phyloP scores from a whole-genome alignment of 2,329 filamentous ascomycete species.

The Coniella vitis region DNA sequence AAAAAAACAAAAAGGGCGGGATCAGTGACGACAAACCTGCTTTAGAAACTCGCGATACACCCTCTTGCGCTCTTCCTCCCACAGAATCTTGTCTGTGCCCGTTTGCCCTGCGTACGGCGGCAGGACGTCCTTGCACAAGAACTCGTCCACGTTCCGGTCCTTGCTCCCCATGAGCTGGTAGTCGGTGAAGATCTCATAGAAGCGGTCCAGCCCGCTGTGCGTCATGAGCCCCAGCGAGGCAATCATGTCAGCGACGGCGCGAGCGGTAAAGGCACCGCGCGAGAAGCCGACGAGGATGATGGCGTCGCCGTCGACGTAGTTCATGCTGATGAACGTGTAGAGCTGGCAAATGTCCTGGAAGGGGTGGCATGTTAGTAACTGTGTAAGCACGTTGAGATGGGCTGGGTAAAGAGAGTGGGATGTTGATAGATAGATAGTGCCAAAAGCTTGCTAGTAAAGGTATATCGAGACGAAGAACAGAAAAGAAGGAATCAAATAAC shows the following conservation, averaged over 20 bases:
- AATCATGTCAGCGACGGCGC: slow-evolving; percentile 32
- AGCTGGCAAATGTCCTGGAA: slow-evolving; percentile 27
- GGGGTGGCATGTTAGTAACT: neutral
- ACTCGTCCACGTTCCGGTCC: slow-evolving; percentile 19
- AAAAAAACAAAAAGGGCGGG: neutral
- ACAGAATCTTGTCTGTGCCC: slow-evolving; percentile 24
- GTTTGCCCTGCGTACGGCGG: slow-evolving; percentile 19
- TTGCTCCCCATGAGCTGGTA: slow-evolving; percentile 27
- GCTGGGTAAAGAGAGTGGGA: too few species aligned
- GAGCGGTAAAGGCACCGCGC: slow-evolving; percentile 33
- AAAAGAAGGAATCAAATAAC: too few species aligned
- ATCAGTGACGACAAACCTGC: slow-evolving; percentile 19
- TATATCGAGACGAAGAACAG: too few species aligned
- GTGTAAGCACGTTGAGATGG: too few species aligned
- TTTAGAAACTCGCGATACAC: slow-evolving; percentile 31
- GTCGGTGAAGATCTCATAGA: slow-evolving; percentile 35
- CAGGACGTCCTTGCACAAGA: slow-evolving; percentile 15
- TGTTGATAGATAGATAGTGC: too few species aligned
- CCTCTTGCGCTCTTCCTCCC: slow-evolving; percentile 27
- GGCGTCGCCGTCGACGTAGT: slow-evolving; percentile 30
- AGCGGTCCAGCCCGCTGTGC: slow-evolving; percentile 33
- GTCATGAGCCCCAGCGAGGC: slow-evolving; percentile 35
- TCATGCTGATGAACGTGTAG: slow-evolving; percentile 32
- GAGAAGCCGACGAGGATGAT: slow-evolving; percentile 33
- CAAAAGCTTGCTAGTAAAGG: too few species aligned